Conservation (phyloP, 495 filamentous ascomycete species). For the Penicillium samsonianum region DNA sequence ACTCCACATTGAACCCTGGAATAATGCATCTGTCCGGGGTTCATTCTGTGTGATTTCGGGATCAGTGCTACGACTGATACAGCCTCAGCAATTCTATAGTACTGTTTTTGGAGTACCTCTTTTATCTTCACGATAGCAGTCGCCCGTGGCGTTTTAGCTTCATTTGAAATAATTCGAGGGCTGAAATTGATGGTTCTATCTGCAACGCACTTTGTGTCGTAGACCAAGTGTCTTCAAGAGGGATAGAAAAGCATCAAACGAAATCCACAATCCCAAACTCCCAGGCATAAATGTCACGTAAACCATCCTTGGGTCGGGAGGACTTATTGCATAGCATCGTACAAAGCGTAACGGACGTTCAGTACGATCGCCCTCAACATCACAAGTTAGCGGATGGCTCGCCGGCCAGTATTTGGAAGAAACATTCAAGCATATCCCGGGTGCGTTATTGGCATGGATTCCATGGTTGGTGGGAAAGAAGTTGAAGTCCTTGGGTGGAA, state of each 20-base stretch:
- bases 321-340: constrained; percentile 27
- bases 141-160: neutral
- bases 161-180: neutral
- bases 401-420: constrained; percentile 1
- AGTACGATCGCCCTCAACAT: constrained; percentile 6
- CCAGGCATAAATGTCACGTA: constrained; percentile 16
- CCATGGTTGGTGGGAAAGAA: constrained; percentile 7
- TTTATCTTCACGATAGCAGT: neutral
- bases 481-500: constrained; percentile 6
- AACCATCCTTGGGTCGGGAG: constrained; percentile 9
- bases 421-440: constrained; percentile 5
- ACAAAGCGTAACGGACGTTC: constrained; percentile 28
- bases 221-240: neutral
- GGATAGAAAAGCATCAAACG: neutral
- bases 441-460: constrained; percentile 8
- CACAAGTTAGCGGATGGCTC: constrained; percentile 6
- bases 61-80: neutral
- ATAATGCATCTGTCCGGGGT: neutral
- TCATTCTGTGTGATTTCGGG: neutral
- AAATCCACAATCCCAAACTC: constrained; percentile 7
- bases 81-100: neutral
- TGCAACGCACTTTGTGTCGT: constrained; percentile 11
- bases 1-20: neutral
- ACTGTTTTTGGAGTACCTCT: neutral
- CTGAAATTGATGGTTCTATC: constrained; percentile 15